Evolutionary conservation across 2,329 filamentous ascomycete genomes (phyloP).

Genomic region (Ophiostoma ips): DNA sequence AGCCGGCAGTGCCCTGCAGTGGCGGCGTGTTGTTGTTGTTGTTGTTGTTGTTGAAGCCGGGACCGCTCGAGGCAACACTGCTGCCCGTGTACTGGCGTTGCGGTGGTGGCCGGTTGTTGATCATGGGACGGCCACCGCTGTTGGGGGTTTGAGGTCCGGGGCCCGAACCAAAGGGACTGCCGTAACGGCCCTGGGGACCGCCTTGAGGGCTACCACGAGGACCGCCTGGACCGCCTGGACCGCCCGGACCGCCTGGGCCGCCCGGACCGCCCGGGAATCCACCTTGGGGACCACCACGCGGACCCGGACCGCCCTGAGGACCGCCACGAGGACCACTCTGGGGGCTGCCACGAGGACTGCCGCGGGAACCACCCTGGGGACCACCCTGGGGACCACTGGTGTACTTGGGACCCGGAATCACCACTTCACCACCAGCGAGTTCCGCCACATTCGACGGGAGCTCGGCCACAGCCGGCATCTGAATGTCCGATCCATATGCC

Average conservation of each 20-base stretch:
- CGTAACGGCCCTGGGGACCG: neutral
- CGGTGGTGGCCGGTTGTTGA: conserved; percentile 16
- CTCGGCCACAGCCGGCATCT: neutral
- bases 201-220: neutral
- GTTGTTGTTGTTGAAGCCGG: conserved; percentile 5
- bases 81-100: conserved; percentile 22
- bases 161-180: neutral
- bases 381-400: neutral
- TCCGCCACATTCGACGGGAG: neutral
- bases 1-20: conserved; percentile 13
- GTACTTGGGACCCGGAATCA: neutral
- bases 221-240: neutral
- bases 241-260: neutral
- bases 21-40: conserved; percentile 7
- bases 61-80: neutral
- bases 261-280: neutral
- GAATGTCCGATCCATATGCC: neutral
- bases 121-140: neutral
- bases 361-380: neutral
- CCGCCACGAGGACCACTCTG: neutral
- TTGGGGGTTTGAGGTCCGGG: neutral
- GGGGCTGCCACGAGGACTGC: neutral
- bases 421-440: neutral
- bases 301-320: neutral
- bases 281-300: neutral